Evolutionary conservation across 495 filamentous ascomycete genomes (phyloP).

Genomic region (Amniculicola lignicola): DNA sequence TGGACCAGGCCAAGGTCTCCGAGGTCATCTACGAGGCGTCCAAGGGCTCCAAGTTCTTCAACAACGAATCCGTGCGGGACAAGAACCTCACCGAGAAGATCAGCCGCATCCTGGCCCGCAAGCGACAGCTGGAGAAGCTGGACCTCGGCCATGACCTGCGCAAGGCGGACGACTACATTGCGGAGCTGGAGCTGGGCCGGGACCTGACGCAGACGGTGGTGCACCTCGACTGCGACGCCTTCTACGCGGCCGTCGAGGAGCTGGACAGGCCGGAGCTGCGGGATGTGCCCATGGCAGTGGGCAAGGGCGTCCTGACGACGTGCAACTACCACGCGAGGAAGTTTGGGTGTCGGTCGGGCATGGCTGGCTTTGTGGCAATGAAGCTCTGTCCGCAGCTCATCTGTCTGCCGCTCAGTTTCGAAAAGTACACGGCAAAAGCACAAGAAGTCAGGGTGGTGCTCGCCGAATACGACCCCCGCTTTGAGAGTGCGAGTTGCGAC

Average conservation of each 20-base stretch:
- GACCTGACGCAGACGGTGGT: conserved; percentile 84
- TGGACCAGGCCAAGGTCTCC: conserved; percentile 94
- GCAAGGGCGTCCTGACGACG: conserved; percentile 85
- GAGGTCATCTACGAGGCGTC: conserved; percentile 97
- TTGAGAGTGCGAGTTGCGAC: conserved; percentile 90
- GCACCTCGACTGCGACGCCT: conserved; percentile 96
- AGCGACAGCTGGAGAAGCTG: conserved; percentile 69
- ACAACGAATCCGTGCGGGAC: conserved; percentile 81
- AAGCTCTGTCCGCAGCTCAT: conserved; percentile 89
- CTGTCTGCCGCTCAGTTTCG: conserved; percentile 78
- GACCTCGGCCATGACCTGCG: conserved; percentile 71
- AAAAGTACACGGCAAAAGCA: conserved; percentile 89
- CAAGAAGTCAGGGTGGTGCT: conserved; percentile 81
- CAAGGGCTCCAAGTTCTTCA: conserved; percentile 96
- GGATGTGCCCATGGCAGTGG: conserved; percentile 88
- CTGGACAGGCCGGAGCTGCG: conserved; percentile 87
- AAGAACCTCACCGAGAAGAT: conserved; percentile 83
- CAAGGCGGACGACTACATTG: conserved; percentile 76
- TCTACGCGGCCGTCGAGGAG: conserved; percentile 94
- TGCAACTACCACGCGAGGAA: conserved; percentile 92
- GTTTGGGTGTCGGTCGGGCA: conserved; percentile 86
- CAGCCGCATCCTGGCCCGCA: conserved; percentile 70
- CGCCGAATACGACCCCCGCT: conserved; percentile 80
- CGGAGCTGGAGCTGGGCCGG: conserved; percentile 69
- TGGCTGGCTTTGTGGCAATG: conserved; percentile 93